These are phyloP conservation scores for Trichoderma oligosporum DNA, from an alignment of 2,329 filamentous ascomycete genomes.

Conservation along the genomic window DNA sequence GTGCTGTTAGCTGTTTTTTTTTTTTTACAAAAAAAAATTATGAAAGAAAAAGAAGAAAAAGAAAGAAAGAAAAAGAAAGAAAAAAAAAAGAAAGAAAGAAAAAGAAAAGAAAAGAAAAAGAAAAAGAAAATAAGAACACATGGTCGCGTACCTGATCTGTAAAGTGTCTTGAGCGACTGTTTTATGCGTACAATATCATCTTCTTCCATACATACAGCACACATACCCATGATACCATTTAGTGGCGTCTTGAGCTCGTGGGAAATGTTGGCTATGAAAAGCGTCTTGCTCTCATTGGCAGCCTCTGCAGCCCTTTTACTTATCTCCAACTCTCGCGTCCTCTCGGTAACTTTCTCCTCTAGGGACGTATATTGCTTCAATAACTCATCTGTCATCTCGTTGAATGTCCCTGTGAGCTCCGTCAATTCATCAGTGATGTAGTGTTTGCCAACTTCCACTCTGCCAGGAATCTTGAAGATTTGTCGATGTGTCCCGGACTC, in stretches of 20 bases:
- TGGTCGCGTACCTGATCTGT: constrained; percentile 46
- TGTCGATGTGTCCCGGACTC: constrained; percentile 46
- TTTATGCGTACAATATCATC: constrained; percentile 74
- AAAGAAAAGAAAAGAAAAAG: not conserved
- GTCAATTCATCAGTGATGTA: constrained; percentile 79
- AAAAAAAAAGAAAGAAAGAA: not conserved
- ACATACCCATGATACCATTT: constrained; percentile 94
- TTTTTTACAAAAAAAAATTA: too few species aligned
- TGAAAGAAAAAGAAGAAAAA: not conserved
- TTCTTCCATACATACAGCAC: constrained; percentile 88
- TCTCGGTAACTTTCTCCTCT: constrained; percentile 77
- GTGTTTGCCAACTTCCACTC: constrained; percentile 72
- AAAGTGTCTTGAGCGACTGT: constrained; percentile 80
- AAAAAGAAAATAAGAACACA: not conserved
- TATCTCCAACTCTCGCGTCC: constrained; percentile 79
- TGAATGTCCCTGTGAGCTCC: constrained; percentile 80
- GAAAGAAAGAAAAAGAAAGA: not conserved
- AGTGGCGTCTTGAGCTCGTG: constrained; percentile 87
- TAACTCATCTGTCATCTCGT: constrained; percentile 89
- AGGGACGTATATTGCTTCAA: constrained; percentile 80
- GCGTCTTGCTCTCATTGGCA: constrained; percentile 94
- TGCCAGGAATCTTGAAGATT: constrained; percentile 78
- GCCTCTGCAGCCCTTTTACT: constrained; percentile 90
- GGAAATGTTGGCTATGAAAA: constrained; percentile 94
- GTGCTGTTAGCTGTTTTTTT: too few species aligned